Conservation (phyloP, 2,329 filamentous ascomycete genomes). For the Fusarium sp. region DNA sequence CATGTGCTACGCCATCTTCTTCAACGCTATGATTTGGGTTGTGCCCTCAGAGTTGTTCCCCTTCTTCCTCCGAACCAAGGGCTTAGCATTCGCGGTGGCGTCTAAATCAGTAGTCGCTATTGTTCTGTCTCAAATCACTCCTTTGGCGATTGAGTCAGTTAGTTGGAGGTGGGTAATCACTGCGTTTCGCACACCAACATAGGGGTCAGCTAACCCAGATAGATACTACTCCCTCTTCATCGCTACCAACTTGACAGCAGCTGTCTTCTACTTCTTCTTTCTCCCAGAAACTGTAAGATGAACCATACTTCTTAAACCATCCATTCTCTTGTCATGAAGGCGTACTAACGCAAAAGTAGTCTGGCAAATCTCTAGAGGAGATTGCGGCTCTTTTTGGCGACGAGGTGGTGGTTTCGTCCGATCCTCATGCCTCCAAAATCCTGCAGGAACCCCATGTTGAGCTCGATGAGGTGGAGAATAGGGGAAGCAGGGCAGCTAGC, state of each 20-base stretch:
- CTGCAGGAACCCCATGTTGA: no score
- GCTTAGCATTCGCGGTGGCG: slow-evolving; percentile 46
- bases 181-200: not conserved
- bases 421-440: no score
- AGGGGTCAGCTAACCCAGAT: not conserved
- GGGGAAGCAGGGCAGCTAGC: no score
- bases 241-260: not conserved
- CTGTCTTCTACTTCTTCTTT: slow-evolving; percentile 1
- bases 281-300: not conserved
- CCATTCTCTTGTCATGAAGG: not conserved
- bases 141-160: slow-evolving; percentile 8
- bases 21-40: slow-evolving; percentile 53
- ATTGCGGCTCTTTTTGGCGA: slow-evolving; percentile 8
- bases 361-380: slow-evolving; percentile 1
- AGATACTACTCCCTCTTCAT: slow-evolving; percentile 3
- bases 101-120: slow-evolving; percentile 49
- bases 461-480: no score
- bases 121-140: slow-evolving; percentile 48
- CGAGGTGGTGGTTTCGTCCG: not conserved
- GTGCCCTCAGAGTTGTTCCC: slow-evolving; percentile 50
- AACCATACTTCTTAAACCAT: no score
- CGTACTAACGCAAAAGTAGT: not conserved
- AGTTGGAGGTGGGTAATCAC: not conserved
- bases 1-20: slow-evolving; percentile 50
- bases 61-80: slow-evolving; percentile 34